A percentile compares a stretch with the other conserved stretches of the same genome.
phyloP scores from a whole-genome alignment of 1,284 basidiomycete species.

The Rhodotorula sp. region DNA sequence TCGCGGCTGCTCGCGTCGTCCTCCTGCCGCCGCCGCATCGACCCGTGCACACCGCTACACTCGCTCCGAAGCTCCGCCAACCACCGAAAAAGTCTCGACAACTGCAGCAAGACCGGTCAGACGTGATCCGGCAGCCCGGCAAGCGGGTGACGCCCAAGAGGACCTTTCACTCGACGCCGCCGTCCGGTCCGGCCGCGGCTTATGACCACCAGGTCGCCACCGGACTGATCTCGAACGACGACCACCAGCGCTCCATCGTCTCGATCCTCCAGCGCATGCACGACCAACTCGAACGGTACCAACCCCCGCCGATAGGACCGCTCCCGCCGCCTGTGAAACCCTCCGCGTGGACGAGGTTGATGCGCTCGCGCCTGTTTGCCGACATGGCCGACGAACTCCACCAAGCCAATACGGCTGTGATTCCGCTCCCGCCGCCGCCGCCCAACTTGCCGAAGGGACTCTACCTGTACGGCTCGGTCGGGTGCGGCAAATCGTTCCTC shows the following conservation, averaged over 20 bases:
- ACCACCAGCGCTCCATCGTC: constrained; percentile 81
- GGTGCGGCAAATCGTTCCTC: constrained; percentile 96
- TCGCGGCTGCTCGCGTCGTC: background rate
- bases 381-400: constrained; percentile 39
- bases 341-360: constrained; percentile 49
- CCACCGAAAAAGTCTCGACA: background rate
- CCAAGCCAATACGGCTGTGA: constrained; percentile 31
- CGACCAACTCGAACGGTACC: constrained; percentile 67
- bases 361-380: constrained; percentile 42
- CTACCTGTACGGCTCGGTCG: constrained; percentile 96
- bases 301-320: constrained; percentile 60
- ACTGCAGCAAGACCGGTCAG: background rate
- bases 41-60: background rate
- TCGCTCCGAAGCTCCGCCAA: background rate
- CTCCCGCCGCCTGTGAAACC: constrained; percentile 33
- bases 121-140: background rate
- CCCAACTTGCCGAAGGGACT: constrained; percentile 77
- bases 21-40: background rate
- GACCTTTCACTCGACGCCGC: background rate
- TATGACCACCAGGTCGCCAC: constrained; percentile 72
- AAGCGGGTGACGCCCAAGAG: background rate
- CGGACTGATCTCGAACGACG: constrained; percentile 72
- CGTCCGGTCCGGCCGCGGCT: constrained; percentile 58
- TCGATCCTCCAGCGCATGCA: constrained; percentile 76
- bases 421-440: constrained; percentile 56